Conservation (phyloP, 805 yeast genomes). For the Wickerhamiella spandovensis region DNA sequence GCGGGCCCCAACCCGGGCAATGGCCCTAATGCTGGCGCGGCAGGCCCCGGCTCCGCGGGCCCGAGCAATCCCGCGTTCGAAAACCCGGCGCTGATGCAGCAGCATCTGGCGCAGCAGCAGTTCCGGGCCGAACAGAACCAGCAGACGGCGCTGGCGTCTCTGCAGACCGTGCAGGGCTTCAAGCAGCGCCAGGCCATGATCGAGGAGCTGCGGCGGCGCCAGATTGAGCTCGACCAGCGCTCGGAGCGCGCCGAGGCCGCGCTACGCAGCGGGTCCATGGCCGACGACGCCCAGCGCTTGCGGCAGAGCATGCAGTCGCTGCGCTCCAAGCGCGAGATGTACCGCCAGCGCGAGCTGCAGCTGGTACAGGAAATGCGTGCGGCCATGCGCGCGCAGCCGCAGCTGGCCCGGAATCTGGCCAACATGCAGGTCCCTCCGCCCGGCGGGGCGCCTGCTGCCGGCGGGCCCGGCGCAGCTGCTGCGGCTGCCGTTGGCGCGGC, state of each 20-base stretch:
- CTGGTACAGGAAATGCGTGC: constrained; percentile 12
- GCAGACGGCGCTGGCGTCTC: constrained; percentile 8
- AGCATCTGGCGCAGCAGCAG: constrained; percentile 8
- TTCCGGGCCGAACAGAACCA: constrained; percentile 9
- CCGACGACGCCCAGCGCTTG: constrained; percentile 10
- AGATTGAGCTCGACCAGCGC: constrained; percentile 7
- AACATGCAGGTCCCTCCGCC: not conserved
- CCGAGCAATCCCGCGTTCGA: not conserved
- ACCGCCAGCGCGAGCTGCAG: constrained; percentile 14
- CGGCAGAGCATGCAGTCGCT: constrained; percentile 10
- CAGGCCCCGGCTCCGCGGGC: constrained; percentile 6
- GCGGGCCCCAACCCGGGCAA: no score
- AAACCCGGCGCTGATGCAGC: constrained; percentile 6
- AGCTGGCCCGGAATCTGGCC: not conserved
- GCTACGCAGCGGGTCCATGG: constrained; percentile 6
- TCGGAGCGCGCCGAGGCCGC: constrained; percentile 11
- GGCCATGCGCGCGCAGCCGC: constrained; percentile 2
- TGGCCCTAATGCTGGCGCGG: constrained; percentile 4
- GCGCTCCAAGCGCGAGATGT: constrained; percentile 11
- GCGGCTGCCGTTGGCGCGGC: not conserved
- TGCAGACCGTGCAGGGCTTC: constrained; percentile 12
- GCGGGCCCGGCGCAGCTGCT: not conserved
- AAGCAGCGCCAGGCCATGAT: constrained; percentile 17
- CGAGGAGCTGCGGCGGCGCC: constrained; percentile 14
- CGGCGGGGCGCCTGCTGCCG: constrained; percentile 1